These are phyloP conservation scores for Prunus armeniaca DNA, from an alignment of 306 rosid genomes.

Conservation along the genomic window DNA sequence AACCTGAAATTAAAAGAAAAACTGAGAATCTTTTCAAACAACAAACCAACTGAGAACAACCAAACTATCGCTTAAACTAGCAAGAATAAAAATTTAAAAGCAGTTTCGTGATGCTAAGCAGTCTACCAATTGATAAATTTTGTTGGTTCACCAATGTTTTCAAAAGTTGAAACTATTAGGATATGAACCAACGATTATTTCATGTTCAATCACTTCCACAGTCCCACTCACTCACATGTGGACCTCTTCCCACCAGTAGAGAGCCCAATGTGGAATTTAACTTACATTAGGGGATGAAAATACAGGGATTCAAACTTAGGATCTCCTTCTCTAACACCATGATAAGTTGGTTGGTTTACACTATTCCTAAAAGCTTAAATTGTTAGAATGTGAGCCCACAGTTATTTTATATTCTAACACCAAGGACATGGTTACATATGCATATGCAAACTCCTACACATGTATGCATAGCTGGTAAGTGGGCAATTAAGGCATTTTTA, in stretches of 20 bases:
- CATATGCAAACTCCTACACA: not conserved
- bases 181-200: not conserved
- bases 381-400: not conserved
- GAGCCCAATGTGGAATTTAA: not conserved
- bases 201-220: not conserved
- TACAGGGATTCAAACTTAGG: not conserved
- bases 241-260: not conserved
- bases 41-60: not conserved
- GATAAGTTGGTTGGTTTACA: not conserved
- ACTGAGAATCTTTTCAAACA: not conserved
- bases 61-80: not conserved
- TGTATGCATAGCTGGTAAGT: not conserved
- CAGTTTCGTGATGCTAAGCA: not conserved
- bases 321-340: not conserved
- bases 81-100: not conserved
- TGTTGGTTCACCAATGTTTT: not conserved
- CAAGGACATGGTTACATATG: not conserved
- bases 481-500: too few species aligned
- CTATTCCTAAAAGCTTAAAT: not conserved
- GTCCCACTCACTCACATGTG: not conserved
- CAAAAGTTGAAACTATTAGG: not conserved
- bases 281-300: not conserved
- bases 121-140: not conserved
- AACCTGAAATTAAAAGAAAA: slow-evolving; percentile 52
- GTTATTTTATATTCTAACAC: not conserved